phyloP scores from a whole-genome alignment of 805 yeast genomes.

The Deakozyma indianensis region DNA sequence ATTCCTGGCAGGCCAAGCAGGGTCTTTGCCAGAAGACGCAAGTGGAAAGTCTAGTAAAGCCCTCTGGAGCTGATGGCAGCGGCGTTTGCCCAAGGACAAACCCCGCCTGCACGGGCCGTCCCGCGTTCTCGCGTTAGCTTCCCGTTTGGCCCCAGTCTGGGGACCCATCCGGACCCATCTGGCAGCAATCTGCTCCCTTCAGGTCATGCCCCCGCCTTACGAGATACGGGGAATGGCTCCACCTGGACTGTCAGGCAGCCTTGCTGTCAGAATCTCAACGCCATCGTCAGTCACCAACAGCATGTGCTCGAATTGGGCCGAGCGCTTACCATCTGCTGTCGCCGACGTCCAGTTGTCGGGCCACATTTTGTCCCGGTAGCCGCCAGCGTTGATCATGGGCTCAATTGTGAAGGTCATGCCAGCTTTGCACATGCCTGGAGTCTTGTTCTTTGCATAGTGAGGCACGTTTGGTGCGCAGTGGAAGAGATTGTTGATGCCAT shows the following conservation, averaged over 20 bases:
- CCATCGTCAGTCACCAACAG: slow-evolving; percentile 87
- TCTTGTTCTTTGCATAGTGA: slow-evolving; percentile 87
- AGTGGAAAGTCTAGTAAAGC: too few species aligned
- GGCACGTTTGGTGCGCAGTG: slow-evolving; percentile 90
- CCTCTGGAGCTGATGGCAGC: too few species aligned
- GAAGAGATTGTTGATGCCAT: slow-evolving; percentile 77
- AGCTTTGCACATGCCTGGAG: slow-evolving; percentile 85
- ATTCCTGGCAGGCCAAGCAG: too few species aligned
- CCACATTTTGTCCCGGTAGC: slow-evolving; percentile 73
- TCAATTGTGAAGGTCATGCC: slow-evolving; percentile 96
- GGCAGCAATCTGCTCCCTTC: too few species aligned
- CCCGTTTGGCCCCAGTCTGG: too few species aligned
- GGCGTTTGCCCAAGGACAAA: too few species aligned
- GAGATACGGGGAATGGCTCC: slow-evolving; percentile 34
- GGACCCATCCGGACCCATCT: too few species aligned
- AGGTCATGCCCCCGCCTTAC: neutral
- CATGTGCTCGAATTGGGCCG: slow-evolving; percentile 93
- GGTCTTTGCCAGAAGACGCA: too few species aligned
- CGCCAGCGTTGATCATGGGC: slow-evolving; percentile 88
- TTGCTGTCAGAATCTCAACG: slow-evolving; percentile 75
- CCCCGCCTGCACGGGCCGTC: too few species aligned
- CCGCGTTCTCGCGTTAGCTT: too few species aligned
- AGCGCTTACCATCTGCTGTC: slow-evolving; percentile 76
- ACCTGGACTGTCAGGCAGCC: slow-evolving; percentile 75
- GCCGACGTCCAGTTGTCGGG: slow-evolving; percentile 96